These are phyloP conservation scores for Xanthoceras sorbifolium DNA, from an alignment of 345 rosid genomes.

Conservation along the genomic window DNA sequence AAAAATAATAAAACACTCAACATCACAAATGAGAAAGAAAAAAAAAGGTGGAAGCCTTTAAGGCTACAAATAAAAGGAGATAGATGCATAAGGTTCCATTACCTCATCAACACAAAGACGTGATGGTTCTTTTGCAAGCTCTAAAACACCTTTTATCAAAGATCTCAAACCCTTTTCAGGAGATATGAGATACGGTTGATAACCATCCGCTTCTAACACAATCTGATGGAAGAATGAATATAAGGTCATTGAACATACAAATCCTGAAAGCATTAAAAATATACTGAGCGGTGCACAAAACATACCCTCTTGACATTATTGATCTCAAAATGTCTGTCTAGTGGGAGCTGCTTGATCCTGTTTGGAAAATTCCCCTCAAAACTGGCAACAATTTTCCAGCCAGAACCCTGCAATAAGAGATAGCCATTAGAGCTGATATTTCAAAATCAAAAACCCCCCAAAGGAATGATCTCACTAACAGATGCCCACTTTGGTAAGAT, in stretches of 20 bases:
- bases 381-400: conserved; percentile 98
- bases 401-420: conserved; percentile 71
- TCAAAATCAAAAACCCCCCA: background rate
- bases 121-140: conserved; percentile 80
- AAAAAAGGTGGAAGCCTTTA: background rate
- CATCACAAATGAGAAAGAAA: background rate
- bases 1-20: too few species aligned
- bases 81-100: conserved; percentile 13
- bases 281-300: background rate
- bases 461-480: background rate
- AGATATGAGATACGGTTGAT: conserved; percentile 85
- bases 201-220: conserved; percentile 85
- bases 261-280: conserved; percentile 8
- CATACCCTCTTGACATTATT: conserved; percentile 55
- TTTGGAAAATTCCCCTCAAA: conserved; percentile 96
- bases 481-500: background rate
- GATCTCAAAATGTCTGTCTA: conserved; percentile 95
- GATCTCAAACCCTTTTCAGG: conserved; percentile 86
- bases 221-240: conserved; percentile 40
- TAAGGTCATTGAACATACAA: background rate
- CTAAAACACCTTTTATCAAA: conserved; percentile 71
- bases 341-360: conserved; percentile 94
- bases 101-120: conserved; percentile 84
- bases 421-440: background rate
- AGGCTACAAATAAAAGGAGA: background rate